These are phyloP conservation scores for Suhomyces bribrorum DNA, from an alignment of 1,139 yeast species.

Conservation along the genomic window DNA sequence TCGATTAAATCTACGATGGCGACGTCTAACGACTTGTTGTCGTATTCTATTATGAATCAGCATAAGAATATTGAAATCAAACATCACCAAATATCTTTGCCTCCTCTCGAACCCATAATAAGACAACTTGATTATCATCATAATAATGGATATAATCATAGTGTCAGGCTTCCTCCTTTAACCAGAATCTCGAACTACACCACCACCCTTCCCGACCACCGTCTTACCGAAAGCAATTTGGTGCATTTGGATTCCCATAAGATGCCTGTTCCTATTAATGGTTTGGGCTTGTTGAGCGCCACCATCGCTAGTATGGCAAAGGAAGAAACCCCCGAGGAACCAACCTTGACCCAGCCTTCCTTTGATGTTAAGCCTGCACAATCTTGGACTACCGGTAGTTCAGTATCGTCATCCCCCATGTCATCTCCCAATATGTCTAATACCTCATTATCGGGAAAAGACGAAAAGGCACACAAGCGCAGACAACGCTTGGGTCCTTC, in stretches of 20 bases:
- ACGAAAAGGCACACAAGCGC: slow-evolving; percentile 28
- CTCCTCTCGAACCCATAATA: slow-evolving; percentile 17
- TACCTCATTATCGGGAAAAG: slow-evolving; percentile 4
- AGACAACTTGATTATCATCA: slow-evolving; percentile 9
- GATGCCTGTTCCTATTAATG: slow-evolving; percentile 9
- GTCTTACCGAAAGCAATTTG: slow-evolving; percentile 14
- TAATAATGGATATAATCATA: slow-evolving; percentile 2
- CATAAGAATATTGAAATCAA: slow-evolving; percentile 11
- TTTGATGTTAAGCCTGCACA: slow-evolving; percentile 3
- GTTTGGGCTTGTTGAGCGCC: slow-evolving; percentile 19
- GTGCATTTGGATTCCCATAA: slow-evolving; percentile 10
- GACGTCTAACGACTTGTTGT: slow-evolving; percentile 33
- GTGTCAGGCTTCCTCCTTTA: slow-evolving; percentile 10
- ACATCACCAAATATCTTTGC: slow-evolving; percentile 11
- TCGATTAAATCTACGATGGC: slow-evolving; percentile 19
- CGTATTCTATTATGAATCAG: slow-evolving; percentile 37
- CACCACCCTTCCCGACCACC: slow-evolving; percentile 3
- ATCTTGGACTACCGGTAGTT: slow-evolving; percentile 8
- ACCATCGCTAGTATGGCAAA: slow-evolving; percentile 13
- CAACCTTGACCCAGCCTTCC: background rate
- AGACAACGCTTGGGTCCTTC: slow-evolving; percentile 75
- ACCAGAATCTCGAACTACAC: slow-evolving; percentile 11
- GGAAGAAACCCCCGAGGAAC: background rate
- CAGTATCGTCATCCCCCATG: slow-evolving; percentile 12
- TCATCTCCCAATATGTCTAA: slow-evolving; percentile 11